Base-by-base conservation (phyloP, 78 protist genomes). In the Dictyostelium capitatum region DNA sequence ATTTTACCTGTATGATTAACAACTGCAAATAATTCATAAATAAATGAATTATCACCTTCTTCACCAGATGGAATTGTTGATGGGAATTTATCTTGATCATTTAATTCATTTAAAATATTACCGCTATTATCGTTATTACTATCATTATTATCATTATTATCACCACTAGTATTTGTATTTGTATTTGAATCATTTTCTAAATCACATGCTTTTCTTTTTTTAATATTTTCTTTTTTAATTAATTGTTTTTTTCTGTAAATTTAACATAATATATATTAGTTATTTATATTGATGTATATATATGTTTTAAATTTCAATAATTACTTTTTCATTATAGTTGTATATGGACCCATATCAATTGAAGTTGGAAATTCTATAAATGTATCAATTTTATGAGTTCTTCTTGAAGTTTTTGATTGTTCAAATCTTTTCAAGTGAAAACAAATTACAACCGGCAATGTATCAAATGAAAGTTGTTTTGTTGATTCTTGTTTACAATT, bases 11-110 rank as follows among this genome's bases (percentile, higher is more conserved):
- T 70, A 20, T 91, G 95, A 53, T 77, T 81, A 6, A 91, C 95
- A 51, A 91, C 95, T 9, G 95, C 95, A 79, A 74, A 91, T 41
- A 91, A 59, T 81, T 91, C 95, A 56, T 80, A 91, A 10, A 69
- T 50, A 77, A 41, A 87, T 28, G 53, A 53, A 47, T 65, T 74
- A 77, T 87, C 79, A 5, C 25, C 28, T n/a, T 15, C 48, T 32
- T 25, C 47, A 25, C 12, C 43, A 11, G 23, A 17, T 32, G 30
- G 23, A 15, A 67, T 32, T 4, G 10, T 15, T 19, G 48, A 67
- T 73, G 56, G 56, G 20, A 73, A 73, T 46, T 46, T 73, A 46
- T 47, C 37, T 73, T 73, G 56, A 46, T 73, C 79, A 67, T 67
- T 32, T 15, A 67, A 19, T 37, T 30, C 17, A 73, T 73, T 32